Percentiles rank a stretch among this genome's conserved stretches.
phyloP scores from a whole-genome alignment of 306 rosid species.

The Lathyrus tuberosus region DNA sequence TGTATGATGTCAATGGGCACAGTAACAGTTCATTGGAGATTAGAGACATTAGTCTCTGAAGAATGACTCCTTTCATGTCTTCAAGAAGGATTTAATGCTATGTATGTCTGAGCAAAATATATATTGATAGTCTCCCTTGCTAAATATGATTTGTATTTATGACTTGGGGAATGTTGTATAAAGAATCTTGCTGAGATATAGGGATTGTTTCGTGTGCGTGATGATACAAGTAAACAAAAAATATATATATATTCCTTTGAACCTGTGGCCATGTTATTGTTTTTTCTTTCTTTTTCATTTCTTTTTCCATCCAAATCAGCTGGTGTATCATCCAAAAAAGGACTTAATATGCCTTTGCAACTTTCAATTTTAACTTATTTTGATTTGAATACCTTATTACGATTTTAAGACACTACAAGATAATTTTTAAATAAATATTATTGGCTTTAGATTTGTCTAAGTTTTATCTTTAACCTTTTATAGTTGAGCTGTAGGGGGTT shows the following conservation, averaged over 20 bases:
- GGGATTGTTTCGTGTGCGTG: constrained; percentile 25
- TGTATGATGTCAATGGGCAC: constrained; percentile 37
- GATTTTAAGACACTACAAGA: neutral
- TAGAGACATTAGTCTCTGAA: constrained; percentile 30
- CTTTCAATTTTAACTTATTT: neutral
- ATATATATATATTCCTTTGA: constrained; percentile 35
- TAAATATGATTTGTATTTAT: constrained; percentile 33
- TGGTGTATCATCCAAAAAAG: constrained; percentile 1
- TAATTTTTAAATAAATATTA: neutral
- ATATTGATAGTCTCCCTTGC: constrained; percentile 31
- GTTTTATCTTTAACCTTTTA: neutral
- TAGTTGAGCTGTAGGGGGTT: neutral
- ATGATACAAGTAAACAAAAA: constrained; percentile 28
- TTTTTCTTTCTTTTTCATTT: neutral
- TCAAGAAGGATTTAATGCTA: constrained; percentile 34
- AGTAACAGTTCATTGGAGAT: constrained; percentile 31
- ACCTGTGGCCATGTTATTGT: constrained; percentile 5
- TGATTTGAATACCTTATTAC: neutral
- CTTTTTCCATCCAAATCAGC: neutral
- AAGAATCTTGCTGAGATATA: constrained; percentile 29
- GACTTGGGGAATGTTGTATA: constrained; percentile 44
- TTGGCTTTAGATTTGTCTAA: neutral
- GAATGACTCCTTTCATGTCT: constrained; percentile 30
- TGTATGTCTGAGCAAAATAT: constrained; percentile 35
- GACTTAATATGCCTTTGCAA: neutral